phyloP scores from a whole-genome alignment of 345 rosid genomes.

The Eucalyptus sp. region DNA sequence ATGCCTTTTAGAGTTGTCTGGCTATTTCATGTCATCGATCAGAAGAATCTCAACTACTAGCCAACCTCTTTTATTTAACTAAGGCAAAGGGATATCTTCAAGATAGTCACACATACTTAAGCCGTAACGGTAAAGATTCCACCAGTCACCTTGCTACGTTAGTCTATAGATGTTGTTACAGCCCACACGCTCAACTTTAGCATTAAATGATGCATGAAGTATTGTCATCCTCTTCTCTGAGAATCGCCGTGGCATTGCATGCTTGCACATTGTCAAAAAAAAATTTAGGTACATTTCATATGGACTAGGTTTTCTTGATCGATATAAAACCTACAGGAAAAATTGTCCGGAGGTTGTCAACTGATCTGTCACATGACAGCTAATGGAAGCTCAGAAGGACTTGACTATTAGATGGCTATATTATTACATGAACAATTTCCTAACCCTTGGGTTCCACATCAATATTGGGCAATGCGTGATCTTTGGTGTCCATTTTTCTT shows the following conservation, averaged over 20 bases:
- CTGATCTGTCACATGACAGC: background rate
- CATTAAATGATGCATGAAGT: background rate
- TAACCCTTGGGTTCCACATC: background rate
- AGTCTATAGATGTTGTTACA: background rate
- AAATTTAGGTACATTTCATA: background rate
- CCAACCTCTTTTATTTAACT: background rate
- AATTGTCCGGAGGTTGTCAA: background rate
- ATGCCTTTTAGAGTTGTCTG: too few relatives aligned
- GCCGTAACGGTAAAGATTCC: background rate
- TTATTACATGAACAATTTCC: background rate
- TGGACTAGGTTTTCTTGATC: background rate
- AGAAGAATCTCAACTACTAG: too few relatives aligned
- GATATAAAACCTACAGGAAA: background rate
- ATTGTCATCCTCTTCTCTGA: background rate
- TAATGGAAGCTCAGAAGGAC: background rate
- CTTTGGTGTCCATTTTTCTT: background rate
- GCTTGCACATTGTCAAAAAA: background rate
- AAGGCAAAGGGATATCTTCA: background rate
- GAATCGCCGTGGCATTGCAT: background rate
- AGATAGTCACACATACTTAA: background rate
- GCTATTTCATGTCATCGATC: too few relatives aligned
- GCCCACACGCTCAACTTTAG: background rate
- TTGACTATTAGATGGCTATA: background rate
- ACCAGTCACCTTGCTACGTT: background rate
- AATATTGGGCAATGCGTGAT: background rate